These are phyloP conservation scores for Conoideocrella luteorostrata DNA, from an alignment of 2,329 filamentous ascomycete species.

Conservation along the genomic window DNA sequence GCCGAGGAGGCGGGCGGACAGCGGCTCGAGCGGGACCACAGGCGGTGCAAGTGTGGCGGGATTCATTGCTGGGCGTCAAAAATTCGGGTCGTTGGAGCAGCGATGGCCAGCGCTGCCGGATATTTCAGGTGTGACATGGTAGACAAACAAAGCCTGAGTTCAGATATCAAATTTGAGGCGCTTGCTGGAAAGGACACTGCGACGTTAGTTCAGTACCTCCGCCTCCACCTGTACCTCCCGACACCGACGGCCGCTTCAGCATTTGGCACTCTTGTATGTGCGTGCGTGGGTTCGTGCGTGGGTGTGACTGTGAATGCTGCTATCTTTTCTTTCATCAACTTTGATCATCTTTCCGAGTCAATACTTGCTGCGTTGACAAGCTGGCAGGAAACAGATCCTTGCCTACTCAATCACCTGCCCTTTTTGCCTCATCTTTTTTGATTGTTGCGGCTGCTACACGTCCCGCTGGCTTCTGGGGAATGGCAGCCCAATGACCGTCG, in stretches of 20 bases:
- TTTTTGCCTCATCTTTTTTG: not conserved
- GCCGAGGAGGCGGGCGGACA: no score
- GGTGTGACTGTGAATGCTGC: not conserved
- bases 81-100: no score
- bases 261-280: not conserved
- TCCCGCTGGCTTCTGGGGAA: slow-evolving; percentile 7
- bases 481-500: slow-evolving; percentile 16
- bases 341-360: not conserved
- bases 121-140: no score
- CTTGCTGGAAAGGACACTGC: no score
- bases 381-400: not conserved
- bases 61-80: no score
- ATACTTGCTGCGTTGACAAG: not conserved
- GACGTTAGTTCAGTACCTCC: no score
- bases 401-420: not conserved
- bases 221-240: no score
- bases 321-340: not conserved
- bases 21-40: no score
- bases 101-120: no score
- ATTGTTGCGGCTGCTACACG: not conserved
- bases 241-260: not conserved
- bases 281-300: not conserved
- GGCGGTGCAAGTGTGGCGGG: no score
- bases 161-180: no score
- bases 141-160: no score